Conservation (phyloP, 768 basidiomycete species). For the Crucibulum laeve region DNA sequence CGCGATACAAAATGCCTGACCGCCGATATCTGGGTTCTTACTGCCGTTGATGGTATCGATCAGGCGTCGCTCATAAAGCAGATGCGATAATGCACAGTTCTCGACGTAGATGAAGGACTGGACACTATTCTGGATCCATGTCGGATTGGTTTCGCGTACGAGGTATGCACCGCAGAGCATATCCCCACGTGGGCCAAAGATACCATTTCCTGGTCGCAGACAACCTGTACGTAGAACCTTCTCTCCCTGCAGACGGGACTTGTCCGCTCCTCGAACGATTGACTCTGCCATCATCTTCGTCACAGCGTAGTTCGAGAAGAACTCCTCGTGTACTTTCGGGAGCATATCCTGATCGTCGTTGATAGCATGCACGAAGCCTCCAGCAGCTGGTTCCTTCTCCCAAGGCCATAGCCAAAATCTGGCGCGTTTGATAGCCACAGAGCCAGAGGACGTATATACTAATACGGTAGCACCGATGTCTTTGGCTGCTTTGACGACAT, state of each 20-base stretch:
- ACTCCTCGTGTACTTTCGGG: constrained; percentile 53
- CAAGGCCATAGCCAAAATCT: constrained; percentile 75
- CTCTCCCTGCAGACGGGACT: constrained; percentile 19
- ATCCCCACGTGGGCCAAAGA: constrained; percentile 76
- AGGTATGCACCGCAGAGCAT: constrained; percentile 64
- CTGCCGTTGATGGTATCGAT: constrained; percentile 47
- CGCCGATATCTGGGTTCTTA: constrained; percentile 62
- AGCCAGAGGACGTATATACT: constrained; percentile 73
- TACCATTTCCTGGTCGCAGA: constrained; percentile 74
- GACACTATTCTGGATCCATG: constrained; percentile 54
- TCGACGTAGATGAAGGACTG: constrained; percentile 73
- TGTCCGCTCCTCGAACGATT: constrained; percentile 34
- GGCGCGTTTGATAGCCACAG: constrained; percentile 50
- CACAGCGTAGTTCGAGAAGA: constrained; percentile 77
- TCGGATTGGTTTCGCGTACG: constrained; percentile 51
- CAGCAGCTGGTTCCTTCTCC: constrained; percentile 57
- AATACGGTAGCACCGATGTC: constrained; percentile 51
- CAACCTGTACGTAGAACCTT: constrained; percentile 59
- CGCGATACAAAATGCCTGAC: constrained; percentile 61
- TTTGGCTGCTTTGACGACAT: constrained; percentile 58
- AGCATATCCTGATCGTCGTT: constrained; percentile 53
- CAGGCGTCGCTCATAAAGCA: constrained; percentile 70
- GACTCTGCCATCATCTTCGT: constrained; percentile 59
- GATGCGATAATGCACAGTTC: constrained; percentile 68
- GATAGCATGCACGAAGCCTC: constrained; percentile 56